These are phyloP conservation scores for Thermothielavioides terrestris DNA, from an alignment of 495 filamentous ascomycete genomes.

Conservation along the genomic window DNA sequence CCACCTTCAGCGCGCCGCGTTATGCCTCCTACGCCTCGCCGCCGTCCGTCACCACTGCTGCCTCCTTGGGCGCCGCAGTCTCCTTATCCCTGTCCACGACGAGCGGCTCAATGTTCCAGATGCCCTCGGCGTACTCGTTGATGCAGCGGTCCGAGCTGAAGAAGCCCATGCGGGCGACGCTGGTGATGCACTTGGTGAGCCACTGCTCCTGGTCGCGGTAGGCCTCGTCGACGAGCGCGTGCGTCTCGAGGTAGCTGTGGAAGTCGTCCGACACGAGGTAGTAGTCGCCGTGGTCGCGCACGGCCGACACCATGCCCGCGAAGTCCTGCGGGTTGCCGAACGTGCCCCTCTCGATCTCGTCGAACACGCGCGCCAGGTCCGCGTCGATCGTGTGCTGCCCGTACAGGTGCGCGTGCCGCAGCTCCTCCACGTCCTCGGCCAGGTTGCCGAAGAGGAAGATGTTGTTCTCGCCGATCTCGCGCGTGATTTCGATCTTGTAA, in stretches of 20 bases:
- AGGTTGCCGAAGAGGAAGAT: constrained; percentile 98
- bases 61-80: too few species aligned
- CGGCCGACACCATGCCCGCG: constrained; percentile 67
- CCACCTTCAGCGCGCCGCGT: neutral
- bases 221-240: constrained; percentile 78
- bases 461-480: constrained; percentile 89
- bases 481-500: constrained; percentile 95
- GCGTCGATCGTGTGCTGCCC: constrained; percentile 68
- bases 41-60: neutral
- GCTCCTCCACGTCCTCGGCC: constrained; percentile 92
- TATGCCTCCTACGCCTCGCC: neutral
- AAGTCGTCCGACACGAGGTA: constrained; percentile 98
- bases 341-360: constrained; percentile 60
- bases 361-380: constrained; percentile 70
- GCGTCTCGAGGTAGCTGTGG: constrained; percentile 83
- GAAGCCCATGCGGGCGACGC: constrained; percentile 88
- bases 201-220: constrained; percentile 88
- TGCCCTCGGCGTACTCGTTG: constrained; percentile 91
- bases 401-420: constrained; percentile 85
- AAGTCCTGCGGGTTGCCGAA: constrained; percentile 76
- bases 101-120: constrained; percentile 91
- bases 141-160: constrained; percentile 96
- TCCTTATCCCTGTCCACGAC: constrained; percentile 10
- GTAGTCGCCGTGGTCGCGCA: constrained; percentile 90
- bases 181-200: constrained; percentile 79